A percentile compares a stretch with the other conserved stretches of the same genome.
Evolutionary conservation across 768 basidiomycete genomes (phyloP).

Genomic region (Termitomyces sp.): DNA sequence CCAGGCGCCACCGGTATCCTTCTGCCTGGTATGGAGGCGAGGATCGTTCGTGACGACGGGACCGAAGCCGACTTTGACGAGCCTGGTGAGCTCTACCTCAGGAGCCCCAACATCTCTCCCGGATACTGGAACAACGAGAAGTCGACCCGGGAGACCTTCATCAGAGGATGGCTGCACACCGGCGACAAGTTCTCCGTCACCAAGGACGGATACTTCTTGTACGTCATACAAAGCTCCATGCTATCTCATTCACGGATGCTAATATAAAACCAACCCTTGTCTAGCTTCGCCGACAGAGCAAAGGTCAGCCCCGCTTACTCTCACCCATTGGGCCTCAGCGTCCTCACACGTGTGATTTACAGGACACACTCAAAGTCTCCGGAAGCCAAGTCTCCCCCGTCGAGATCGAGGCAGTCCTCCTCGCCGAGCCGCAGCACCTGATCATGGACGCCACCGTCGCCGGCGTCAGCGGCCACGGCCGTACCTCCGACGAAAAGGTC

Average conservation of each 20-base stretch:
- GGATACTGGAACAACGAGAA: constrained; percentile 74
- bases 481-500: constrained; percentile 65
- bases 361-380: constrained; percentile 80
- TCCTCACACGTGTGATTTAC: not conserved
- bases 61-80: constrained; percentile 47
- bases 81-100: constrained; percentile 58
- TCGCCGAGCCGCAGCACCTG: constrained; percentile 55
- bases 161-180: constrained; percentile 69
- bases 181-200: constrained; percentile 68
- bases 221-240: constrained; percentile 16
- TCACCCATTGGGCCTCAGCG: no score
- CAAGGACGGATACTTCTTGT: constrained; percentile 63
- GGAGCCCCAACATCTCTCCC: constrained; percentile 47
- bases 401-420: constrained; percentile 67
- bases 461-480: constrained; percentile 61
- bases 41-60: constrained; percentile 50
- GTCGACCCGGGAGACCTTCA: constrained; percentile 62
- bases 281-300: constrained; percentile 69
- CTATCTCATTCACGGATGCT: not conserved
- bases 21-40: constrained; percentile 51
- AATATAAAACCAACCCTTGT: not conserved
- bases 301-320: constrained; percentile 48
- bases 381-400: constrained; percentile 77
- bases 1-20: constrained; percentile 53
- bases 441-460: constrained; percentile 67